Evolutionary conservation across 352 stramenopile genomes (phyloP), one percentile per base, ranked within the genome.

Genomic region (Pythium monospermum): DNA sequence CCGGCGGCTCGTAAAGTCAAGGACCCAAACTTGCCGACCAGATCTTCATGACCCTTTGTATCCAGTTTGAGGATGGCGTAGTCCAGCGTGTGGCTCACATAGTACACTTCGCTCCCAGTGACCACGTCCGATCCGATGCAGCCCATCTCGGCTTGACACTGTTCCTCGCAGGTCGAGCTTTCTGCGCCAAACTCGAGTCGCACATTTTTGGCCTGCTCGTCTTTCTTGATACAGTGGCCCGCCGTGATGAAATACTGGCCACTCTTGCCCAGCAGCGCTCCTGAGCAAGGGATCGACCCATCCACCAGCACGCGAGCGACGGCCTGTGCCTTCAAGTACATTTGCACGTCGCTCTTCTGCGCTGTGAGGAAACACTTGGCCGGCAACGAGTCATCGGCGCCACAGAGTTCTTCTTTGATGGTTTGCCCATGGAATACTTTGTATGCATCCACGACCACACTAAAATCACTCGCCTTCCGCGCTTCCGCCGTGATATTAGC

Each of bases 51-150:
- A 26, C 26, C 47, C 15, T 26, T n/a, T 13, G 42, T 19, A 19
- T 66, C 43, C n/a, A 72, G 35, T 31, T 58, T 54, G 21, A 72
- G 31, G 38, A 72, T 49, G 13, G 58, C 64, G 36, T 70, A 73
- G 37, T 59, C 61, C 4, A 73, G 53, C 3, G 16, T 31, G 1
- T 43, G 44, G 36, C 57, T 69, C 18, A 73, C 52, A 7, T 36
- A 36, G 36, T 64, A 63, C 4, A 72, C 49, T 21, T 53, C 40
- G 28, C 32, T 59, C 28, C 53, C 53, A 28, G 41, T 48, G 41
- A 59, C 32, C 32, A 64, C 39, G 28, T 71, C 61, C 1, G 49
- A 28, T 18, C 63, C 63, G 6, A 49, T 23, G 27, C 58, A 53
- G 12, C 59, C 59, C 44, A 68, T 39, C 28, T 48, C 39, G n/a